A percentile compares a stretch with the other conserved stretches of the same genome.
These are phyloP conservation scores for Populus hybrid DNA, from an alignment of 441 rosid species.

Conservation along the genomic window DNA sequence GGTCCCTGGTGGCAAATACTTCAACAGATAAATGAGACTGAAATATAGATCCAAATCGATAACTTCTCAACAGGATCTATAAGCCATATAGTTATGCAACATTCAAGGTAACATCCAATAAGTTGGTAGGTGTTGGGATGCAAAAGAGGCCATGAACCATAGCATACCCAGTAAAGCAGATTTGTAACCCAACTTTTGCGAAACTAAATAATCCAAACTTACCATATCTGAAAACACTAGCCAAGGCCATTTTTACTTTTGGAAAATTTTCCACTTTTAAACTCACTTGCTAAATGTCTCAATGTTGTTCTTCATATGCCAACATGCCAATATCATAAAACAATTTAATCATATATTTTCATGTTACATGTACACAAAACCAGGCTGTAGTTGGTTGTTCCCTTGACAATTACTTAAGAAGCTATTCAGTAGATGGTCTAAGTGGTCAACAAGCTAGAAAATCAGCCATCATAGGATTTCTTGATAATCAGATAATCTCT, in stretches of 20 bases:
- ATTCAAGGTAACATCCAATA: background rate
- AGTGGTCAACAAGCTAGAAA: background rate
- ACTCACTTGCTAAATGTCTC: background rate
- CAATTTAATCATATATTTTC: background rate
- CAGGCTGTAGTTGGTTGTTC: background rate
- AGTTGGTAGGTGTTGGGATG: background rate
- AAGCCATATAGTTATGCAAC: background rate
- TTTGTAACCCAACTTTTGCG: background rate
- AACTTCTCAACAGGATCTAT: background rate
- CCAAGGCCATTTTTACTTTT: background rate
- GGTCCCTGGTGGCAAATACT: background rate
- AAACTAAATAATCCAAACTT: background rate
- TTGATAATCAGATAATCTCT: background rate
- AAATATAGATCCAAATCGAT: background rate
- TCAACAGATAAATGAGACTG: constrained; percentile 2
- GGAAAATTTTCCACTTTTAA: background rate
- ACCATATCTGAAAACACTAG: background rate
- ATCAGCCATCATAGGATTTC: background rate
- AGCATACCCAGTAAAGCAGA: background rate
- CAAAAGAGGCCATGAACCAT: background rate
- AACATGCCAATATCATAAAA: background rate
- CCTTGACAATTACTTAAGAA: background rate
- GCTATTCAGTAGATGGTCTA: background rate
- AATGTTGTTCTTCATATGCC: background rate
- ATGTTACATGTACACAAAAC: background rate